phyloP scores from a whole-genome alignment of 176 grass and related monocot species.

The Musa beccarii region DNA sequence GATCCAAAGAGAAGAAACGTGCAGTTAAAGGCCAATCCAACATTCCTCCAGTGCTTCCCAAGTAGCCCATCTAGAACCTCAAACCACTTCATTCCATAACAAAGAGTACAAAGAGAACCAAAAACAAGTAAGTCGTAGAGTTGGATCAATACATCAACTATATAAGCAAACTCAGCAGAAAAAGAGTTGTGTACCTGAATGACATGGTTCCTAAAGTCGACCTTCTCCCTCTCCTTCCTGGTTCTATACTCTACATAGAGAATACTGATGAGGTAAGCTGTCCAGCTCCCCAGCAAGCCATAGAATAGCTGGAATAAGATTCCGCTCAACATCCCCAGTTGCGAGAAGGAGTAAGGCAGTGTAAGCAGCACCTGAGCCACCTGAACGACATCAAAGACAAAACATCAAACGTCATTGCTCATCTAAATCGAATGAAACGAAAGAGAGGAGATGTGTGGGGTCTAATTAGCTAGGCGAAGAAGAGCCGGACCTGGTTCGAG shows the following conservation, averaged over 20 bases:
- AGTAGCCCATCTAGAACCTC: constrained; percentile 44
- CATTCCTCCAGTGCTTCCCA: constrained; percentile 36
- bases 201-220: constrained; percentile 43
- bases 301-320: constrained; percentile 34
- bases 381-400: constrained; percentile 9
- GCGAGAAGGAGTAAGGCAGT: constrained; percentile 41
- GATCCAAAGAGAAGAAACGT: constrained; percentile 45
- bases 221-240: constrained; percentile 43
- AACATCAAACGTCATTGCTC: background rate
- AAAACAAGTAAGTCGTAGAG: background rate
- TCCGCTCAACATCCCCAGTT: constrained; percentile 34
- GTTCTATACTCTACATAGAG: constrained; percentile 40
- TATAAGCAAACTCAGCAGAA: background rate
- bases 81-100: constrained; percentile 30
- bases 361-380: constrained; percentile 43
- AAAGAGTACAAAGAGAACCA: constrained; percentile 6
- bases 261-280: constrained; percentile 44
- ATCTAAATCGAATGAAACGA: background rate
- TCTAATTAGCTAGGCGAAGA: background rate
- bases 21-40: constrained; percentile 41
- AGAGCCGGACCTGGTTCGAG: constrained; percentile 28
- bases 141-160: background rate
- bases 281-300: constrained; percentile 46
- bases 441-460: background rate
- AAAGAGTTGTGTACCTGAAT: constrained; percentile 30